Conservation (phyloP, 768 basidiomycete species). For the Hypholoma fasciculare region DNA sequence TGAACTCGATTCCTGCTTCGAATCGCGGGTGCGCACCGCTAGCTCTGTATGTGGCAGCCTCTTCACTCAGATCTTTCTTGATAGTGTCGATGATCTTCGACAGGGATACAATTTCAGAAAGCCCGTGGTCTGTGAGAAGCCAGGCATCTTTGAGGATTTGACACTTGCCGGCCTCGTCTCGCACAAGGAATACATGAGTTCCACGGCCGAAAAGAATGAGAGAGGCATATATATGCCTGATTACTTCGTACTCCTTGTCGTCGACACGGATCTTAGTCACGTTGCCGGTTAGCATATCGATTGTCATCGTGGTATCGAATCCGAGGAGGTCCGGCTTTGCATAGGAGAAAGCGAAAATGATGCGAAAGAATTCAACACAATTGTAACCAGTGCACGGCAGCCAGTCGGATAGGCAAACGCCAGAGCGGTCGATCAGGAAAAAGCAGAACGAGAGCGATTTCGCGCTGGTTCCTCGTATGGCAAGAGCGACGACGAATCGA, state of each 20-base stretch:
- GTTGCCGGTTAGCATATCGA: not conserved
- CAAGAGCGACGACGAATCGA: not conserved
- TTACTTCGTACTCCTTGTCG: not conserved
- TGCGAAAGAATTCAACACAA: not conserved
- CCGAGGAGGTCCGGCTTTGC: not conserved
- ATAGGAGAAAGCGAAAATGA: slow-evolving; percentile 1
- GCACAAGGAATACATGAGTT: slow-evolving; percentile 9
- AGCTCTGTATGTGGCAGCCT: too few species aligned
- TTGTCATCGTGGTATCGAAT: not conserved
- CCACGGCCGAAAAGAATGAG: slow-evolving; percentile 6
- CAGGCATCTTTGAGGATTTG: slow-evolving; percentile 11
- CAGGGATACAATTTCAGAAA: not conserved
- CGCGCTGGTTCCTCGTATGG: not conserved
- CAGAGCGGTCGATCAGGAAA: not conserved
- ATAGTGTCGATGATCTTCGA: not conserved
- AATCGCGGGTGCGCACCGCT: too few species aligned
- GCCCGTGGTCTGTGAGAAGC: not conserved
- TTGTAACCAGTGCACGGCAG: not conserved
- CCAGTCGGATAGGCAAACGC: too few species aligned
- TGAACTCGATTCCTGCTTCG: too few species aligned
- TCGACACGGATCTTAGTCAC: not conserved
- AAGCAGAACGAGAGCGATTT: not conserved
- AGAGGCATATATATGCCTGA: slow-evolving; percentile 7
- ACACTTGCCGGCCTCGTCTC: not conserved
- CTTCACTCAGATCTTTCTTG: not conserved